Evolutionary conservation across 1,284 basidiomycete species (phyloP), one percentile per base, ranked within the genome.

Genomic region (Malassezia japonica): DNA sequence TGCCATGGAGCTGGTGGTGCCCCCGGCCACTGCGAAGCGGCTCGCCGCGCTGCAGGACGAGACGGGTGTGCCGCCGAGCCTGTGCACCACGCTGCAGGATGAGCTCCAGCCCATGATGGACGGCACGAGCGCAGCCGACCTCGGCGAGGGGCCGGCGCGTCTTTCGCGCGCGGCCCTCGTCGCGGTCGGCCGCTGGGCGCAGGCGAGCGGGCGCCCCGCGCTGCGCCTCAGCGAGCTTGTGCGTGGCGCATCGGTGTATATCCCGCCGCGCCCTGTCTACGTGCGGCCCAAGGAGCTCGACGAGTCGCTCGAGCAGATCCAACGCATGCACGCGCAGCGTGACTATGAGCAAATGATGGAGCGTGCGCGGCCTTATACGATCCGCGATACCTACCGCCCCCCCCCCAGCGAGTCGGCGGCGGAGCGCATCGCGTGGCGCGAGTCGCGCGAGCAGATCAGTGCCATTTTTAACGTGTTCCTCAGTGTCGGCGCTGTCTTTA

Each of bases 401-500:
- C 28, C 4, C 38, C 12, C 16, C 24, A 1, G 38, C 12, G 10
- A 13, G 18, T n/a, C 28, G n/a, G 15, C 38, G 18, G 33, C 34
- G 12, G 55, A 57, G 43, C 52, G 33, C 16, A 27, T 12, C 9
- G 55, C 53, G 27, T 60, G 58, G 58, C 46, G 44, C 20, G 40
- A 57, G 18, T 32, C 50, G 25, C 51, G 52, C 35, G 15, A 34
- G 23, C 46, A 54, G 29, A 27, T 55, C n/a, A 55, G 55, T 31
- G 58, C 55, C 6, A 36, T 57, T 2, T 8, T 48, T 35, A 60
- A 57, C 33, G 33, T 60, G 8, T 7, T 52, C 1, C 25, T 57
- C 6, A 60, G 58, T 32, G 54, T 60, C 45, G 47, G n/a, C 18
- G 58, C 55, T 12, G 48, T 55, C n/a, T 55, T 46, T 2, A 51